These are phyloP conservation scores for Fusarium graminum DNA, from an alignment of 2,329 filamentous ascomycete genomes.

Conservation along the genomic window DNA sequence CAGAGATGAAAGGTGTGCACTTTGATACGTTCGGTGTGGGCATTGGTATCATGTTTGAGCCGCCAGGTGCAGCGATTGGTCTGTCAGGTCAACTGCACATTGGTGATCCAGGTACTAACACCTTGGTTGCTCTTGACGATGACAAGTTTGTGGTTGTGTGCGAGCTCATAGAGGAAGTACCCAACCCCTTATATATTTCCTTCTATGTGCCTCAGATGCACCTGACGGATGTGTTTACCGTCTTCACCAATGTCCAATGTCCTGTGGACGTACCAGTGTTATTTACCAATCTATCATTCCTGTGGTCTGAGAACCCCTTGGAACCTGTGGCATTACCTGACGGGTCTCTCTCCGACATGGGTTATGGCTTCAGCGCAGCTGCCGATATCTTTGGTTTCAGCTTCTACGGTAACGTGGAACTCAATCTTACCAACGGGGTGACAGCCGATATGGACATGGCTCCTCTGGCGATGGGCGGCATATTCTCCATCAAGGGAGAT, in stretches of 20 bases:
- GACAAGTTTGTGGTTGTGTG: constrained; percentile 7
- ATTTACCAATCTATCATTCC: neutral
- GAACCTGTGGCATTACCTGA: constrained; percentile 9
- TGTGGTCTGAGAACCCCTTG: constrained; percentile 1
- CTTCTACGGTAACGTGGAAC: constrained; percentile 7
- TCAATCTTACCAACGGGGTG: neutral
- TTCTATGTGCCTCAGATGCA: constrained; percentile 16
- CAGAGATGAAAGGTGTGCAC: neutral
- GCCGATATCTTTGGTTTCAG: neutral
- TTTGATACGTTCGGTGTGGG: constrained; percentile 6
- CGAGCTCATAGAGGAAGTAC: neutral
- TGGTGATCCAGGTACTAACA: neutral
- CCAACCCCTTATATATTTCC: constrained; percentile 1
- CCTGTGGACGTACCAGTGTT: neutral
- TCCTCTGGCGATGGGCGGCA: neutral
- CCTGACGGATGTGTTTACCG: neutral
- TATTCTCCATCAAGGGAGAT: constrained; percentile 1
- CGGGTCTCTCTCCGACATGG: neutral
- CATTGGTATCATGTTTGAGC: constrained; percentile 10
- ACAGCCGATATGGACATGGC: constrained; percentile 9
- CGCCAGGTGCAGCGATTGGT: neutral
- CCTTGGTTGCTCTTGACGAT: neutral
- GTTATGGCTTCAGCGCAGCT: neutral
- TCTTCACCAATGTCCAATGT: neutral
- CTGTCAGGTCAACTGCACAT: constrained; percentile 1